Evolutionary conservation across 2,329 filamentous ascomycete species (phyloP).

Genomic region (Acephala macrosclerotiorum): DNA sequence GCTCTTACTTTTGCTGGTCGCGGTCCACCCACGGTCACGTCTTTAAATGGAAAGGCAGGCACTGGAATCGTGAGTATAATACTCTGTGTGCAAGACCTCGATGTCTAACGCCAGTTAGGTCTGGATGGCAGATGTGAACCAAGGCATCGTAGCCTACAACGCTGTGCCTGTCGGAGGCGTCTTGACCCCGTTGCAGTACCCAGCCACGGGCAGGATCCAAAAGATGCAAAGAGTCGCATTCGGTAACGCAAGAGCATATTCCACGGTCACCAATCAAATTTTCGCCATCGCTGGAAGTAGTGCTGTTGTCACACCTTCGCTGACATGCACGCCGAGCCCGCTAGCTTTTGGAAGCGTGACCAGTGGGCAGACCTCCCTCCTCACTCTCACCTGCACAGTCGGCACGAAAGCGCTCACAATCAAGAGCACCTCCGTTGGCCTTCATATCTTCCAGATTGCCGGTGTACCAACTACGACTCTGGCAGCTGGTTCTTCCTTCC

Average conservation of each 20-base stretch:
- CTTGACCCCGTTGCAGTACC: constrained; percentile 47
- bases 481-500: constrained; percentile 4
- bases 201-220: constrained; percentile 57
- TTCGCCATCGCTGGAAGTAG: constrained; percentile 4
- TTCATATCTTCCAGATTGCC: constrained; percentile 3
- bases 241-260: constrained; percentile 60
- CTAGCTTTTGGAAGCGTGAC: constrained; percentile 11
- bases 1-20: constrained; percentile 13
- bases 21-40: constrained; percentile 13
- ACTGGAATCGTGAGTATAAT: constrained; percentile 12
- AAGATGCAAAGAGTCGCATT: constrained; percentile 65
- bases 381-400: constrained; percentile 14
- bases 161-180: constrained; percentile 54
- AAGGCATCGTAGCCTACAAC: constrained; percentile 58
- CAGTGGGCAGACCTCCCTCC: background rate
- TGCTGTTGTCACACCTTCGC: background rate
- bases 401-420: constrained; percentile 7
- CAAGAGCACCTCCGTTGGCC: background rate
- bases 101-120: constrained; percentile 8
- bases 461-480: constrained; percentile 6
- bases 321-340: constrained; percentile 15
- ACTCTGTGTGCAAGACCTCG: background rate
- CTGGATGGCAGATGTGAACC: constrained; percentile 41
- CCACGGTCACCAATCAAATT: constrained; percentile 50
- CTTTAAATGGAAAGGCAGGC: constrained; percentile 10